These are phyloP conservation scores for Chlorella variabilis DNA, from an alignment of 163 green algal genomes.

Conservation along the genomic window DNA sequence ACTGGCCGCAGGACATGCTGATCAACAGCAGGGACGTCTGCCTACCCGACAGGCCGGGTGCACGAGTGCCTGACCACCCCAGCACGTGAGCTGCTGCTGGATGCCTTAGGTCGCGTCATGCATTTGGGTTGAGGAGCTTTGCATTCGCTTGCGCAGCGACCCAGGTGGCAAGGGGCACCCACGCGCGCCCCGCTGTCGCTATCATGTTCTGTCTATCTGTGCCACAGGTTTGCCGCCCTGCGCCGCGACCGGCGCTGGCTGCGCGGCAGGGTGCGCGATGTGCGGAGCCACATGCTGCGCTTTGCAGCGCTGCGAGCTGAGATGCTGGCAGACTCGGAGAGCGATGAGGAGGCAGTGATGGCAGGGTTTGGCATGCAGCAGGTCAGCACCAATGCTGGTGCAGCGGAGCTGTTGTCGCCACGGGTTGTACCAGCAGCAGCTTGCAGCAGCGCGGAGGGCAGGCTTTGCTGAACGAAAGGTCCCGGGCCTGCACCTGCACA, in stretches of 20 bases:
- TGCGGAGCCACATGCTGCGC: conserved; percentile 7
- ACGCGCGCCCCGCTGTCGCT: too few relatives aligned
- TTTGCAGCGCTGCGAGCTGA: background rate
- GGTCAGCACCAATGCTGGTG: background rate
- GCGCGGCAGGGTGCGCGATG: background rate
- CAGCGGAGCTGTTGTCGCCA: background rate
- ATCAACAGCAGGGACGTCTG: conserved; percentile 16
- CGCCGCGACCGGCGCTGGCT: background rate
- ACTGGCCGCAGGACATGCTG: background rate
- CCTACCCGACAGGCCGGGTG: too few relatives aligned
- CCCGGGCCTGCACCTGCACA: background rate
- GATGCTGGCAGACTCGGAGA: background rate
- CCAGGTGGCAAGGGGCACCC: too few relatives aligned
- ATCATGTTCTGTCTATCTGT: background rate
- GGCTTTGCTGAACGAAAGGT: background rate
- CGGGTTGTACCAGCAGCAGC: background rate
- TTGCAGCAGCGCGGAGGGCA: too few relatives aligned
- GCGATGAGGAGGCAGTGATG: background rate
- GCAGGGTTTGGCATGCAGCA: conserved; percentile 20
- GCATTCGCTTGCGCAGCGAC: background rate
- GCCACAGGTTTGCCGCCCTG: conserved; percentile 23
- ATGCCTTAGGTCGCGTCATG: background rate
- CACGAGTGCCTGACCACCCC: background rate
- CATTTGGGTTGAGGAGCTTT: background rate
- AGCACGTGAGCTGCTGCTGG: background rate